These are phyloP conservation scores for Phycomyces blakesleeanus DNA, from an alignment of 192 early-diverging fungal genomes.

Conservation along the genomic window DNA sequence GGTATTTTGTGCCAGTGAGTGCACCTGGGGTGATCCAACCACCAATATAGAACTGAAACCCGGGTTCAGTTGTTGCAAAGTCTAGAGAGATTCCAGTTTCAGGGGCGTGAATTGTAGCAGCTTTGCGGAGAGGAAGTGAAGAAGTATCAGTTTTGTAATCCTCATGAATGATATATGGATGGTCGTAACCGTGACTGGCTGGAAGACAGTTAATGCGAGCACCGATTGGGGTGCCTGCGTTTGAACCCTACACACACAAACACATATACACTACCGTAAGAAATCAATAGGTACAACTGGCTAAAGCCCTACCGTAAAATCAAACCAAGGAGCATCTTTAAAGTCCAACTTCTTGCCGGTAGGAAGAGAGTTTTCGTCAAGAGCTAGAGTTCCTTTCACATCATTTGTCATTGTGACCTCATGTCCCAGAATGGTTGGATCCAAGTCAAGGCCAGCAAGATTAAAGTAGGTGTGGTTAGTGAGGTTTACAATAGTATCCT, in stretches of 20 bases:
- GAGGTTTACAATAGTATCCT: slow-evolving; percentile 64
- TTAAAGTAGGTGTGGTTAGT: slow-evolving; percentile 92
- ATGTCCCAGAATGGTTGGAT: slow-evolving; percentile 47
- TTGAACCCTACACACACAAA: slow-evolving; percentile 5
- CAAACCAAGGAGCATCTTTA: slow-evolving; percentile 40
- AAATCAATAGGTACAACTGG: background rate
- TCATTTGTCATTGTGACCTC: slow-evolving; percentile 48
- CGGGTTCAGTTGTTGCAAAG: slow-evolving; percentile 65
- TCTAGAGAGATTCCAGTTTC: slow-evolving; percentile 60
- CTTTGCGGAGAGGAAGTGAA: slow-evolving; percentile 21
- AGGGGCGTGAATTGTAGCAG: slow-evolving; percentile 50
- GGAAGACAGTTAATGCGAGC: slow-evolving; percentile 49
- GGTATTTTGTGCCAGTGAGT: slow-evolving; percentile 38
- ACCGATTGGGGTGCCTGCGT: slow-evolving; percentile 36
- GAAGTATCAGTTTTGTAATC: slow-evolving; percentile 27
- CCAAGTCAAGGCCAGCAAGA: slow-evolving; percentile 61
- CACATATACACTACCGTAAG: background rate
- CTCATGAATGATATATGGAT: slow-evolving; percentile 60
- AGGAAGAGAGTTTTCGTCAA: slow-evolving; percentile 59
- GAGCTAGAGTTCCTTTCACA: slow-evolving; percentile 49
- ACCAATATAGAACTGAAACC: slow-evolving; percentile 83
- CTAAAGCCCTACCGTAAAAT: slow-evolving; percentile 42
- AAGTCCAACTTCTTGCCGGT: slow-evolving; percentile 60
- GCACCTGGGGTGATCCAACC: slow-evolving; percentile 59
- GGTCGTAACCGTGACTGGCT: slow-evolving; percentile 74